A percentile compares a stretch with the other conserved stretches of the same genome.
These are phyloP conservation scores for Trichoderma guizhouense DNA, from an alignment of 2,329 filamentous ascomycete species.

Conservation along the genomic window DNA sequence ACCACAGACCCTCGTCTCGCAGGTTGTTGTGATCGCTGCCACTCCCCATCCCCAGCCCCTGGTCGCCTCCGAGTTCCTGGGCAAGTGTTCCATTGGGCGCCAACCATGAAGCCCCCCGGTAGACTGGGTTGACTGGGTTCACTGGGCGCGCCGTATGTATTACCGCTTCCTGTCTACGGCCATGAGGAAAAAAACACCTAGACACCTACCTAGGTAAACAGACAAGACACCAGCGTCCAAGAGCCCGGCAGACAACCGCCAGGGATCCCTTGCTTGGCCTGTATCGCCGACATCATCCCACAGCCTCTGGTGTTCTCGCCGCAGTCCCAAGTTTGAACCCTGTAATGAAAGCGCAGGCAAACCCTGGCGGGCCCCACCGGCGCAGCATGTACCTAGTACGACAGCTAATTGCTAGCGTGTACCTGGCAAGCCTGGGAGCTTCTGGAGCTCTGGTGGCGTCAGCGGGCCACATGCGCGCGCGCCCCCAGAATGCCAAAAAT, in stretches of 20 bases:
- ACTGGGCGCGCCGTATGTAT: slow-evolving; percentile 5
- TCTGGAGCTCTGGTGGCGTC: slow-evolving; percentile 12
- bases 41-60: neutral
- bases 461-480: slow-evolving; percentile 5
- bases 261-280: slow-evolving; percentile 5
- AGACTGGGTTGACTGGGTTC: neutral
- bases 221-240: neutral
- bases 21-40: slow-evolving; percentile 8
- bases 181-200: neutral
- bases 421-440: neutral
- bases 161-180: neutral
- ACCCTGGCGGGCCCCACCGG: slow-evolving; percentile 1
- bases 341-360: neutral
- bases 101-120: neutral
- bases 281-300: slow-evolving; percentile 16
- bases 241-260: neutral
- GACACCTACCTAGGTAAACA: neutral
- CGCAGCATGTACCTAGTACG: neutral
- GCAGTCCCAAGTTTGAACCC: slow-evolving; percentile 13
- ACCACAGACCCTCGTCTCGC: neutral
- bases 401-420: slow-evolving; percentile 2
- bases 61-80: slow-evolving; percentile 13
- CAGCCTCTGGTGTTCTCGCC: slow-evolving; percentile 2
- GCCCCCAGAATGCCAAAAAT: slow-evolving; percentile 9
- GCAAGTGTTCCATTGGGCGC: slow-evolving; percentile 9